These are phyloP conservation scores for Phytophthora agathidicida DNA, from an alignment of 352 stramenopile genomes.

Conservation along the genomic window DNA sequence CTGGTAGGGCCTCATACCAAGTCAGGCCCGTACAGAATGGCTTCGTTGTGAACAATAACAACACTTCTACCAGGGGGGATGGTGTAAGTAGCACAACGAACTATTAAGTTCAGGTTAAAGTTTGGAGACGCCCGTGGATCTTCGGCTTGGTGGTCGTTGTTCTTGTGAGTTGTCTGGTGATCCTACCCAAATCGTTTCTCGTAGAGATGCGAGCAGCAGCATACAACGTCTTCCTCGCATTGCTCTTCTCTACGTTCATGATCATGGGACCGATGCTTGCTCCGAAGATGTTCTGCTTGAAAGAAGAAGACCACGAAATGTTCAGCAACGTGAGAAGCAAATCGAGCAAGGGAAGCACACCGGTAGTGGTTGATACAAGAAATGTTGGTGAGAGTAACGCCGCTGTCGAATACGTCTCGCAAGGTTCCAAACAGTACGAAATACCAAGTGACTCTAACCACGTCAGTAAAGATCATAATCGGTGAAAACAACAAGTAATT, in stretches of 20 bases:
- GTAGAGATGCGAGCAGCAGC: slow-evolving; percentile 40
- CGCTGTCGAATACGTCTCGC: too few relatives aligned
- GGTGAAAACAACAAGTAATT: too few relatives aligned
- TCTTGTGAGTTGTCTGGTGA: slow-evolving; percentile 49
- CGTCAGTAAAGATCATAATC: too few relatives aligned
- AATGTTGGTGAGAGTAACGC: too few relatives aligned
- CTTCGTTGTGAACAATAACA: background rate
- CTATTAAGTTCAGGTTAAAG: slow-evolving; percentile 2
- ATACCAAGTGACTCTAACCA: too few relatives aligned
- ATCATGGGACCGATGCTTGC: slow-evolving; percentile 51
- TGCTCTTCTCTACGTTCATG: slow-evolving; percentile 39
- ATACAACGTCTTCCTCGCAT: slow-evolving; percentile 44
- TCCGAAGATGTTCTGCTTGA: slow-evolving; percentile 40
- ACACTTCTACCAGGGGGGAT: slow-evolving; percentile 2
- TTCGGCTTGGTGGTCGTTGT: slow-evolving; percentile 53
- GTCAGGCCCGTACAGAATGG: slow-evolving; percentile 3
- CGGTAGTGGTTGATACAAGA: too few relatives aligned
- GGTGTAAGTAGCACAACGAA: slow-evolving; percentile 1
- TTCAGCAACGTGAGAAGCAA: background rate
- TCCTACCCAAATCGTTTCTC: slow-evolving; percentile 54
- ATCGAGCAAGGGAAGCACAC: too few relatives aligned
- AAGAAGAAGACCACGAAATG: slow-evolving; percentile 16
- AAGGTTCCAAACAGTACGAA: too few relatives aligned
- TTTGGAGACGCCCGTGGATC: slow-evolving; percentile 67
- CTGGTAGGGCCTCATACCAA: slow-evolving; percentile 11